Evolutionary conservation across 2,329 filamentous ascomycete species (phyloP).

Genomic region (Colletotrichum neosansevieriae): DNA sequence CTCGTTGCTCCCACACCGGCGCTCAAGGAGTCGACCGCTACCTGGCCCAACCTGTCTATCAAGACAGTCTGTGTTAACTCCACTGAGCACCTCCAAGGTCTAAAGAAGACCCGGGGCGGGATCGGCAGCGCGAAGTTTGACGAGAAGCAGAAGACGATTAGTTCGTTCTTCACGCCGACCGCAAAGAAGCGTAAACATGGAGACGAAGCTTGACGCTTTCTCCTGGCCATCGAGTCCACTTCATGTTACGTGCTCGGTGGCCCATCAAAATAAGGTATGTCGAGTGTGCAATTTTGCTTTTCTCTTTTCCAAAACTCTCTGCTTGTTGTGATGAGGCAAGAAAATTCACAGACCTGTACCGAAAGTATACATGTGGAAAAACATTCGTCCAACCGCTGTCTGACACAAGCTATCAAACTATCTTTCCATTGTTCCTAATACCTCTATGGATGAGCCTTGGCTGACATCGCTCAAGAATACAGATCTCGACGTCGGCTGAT

Average conservation of each 20-base stretch:
- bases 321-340: conserved; percentile 77
- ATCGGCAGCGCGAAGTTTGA: conserved; percentile 85
- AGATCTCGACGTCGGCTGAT: no score
- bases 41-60: conserved; percentile 57
- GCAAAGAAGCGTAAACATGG: conserved; percentile 63
- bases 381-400: conserved; percentile 86
- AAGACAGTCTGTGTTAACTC: conserved; percentile 74
- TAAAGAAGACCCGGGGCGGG: conserved; percentile 85
- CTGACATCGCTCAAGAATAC: conserved; percentile 15
- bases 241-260: neutral
- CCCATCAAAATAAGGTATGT: conserved; percentile 54
- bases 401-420: conserved; percentile 59
- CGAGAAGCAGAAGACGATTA: conserved; percentile 78
- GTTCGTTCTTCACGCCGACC: conserved; percentile 74
- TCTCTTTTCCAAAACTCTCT: conserved; percentile 21
- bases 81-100: conserved; percentile 75
- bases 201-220: conserved; percentile 40
- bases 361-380: conserved; percentile 76
- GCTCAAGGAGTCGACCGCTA: conserved; percentile 34
- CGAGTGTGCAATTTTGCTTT: neutral
- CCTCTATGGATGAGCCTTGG: conserved; percentile 11
- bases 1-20: conserved; percentile 21
- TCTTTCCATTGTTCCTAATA: conserved; percentile 28
- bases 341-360: conserved; percentile 88
- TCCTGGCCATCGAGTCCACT: neutral